Conservation (phyloP, 1,284 basidiomycete genomes). For the Melampsora larici-populina region DNA sequence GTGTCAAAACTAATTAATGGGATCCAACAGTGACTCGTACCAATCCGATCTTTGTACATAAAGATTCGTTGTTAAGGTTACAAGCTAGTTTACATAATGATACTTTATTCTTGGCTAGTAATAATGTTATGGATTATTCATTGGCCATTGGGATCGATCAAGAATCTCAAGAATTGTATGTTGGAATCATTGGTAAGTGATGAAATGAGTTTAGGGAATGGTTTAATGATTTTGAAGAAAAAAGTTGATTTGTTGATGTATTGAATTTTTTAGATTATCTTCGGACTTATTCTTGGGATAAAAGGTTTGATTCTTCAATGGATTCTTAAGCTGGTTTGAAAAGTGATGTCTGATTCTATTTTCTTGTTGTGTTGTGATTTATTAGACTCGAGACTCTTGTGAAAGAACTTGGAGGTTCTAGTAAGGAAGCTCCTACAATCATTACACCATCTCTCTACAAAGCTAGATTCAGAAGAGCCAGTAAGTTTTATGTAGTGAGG, state of each 20-base stretch:
- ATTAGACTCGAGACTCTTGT: constrained; percentile 43
- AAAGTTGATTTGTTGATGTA: too few species aligned
- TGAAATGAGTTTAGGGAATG: neutral
- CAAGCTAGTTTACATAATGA: constrained; percentile 89
- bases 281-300: constrained; percentile 43
- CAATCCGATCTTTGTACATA: constrained; percentile 86
- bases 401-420: constrained; percentile 42
- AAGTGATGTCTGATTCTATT: neutral
- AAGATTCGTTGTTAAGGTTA: constrained; percentile 89
- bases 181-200: constrained; percentile 42
- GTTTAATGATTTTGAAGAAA: neutral
- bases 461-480: constrained; percentile 41
- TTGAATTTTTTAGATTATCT: constrained; percentile 29
- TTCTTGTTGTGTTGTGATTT: neutral
- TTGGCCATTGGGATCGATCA: constrained; percentile 85
- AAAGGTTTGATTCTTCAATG: constrained; percentile 23
- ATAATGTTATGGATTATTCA: constrained; percentile 99
- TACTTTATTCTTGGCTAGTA: constrained; percentile 75
- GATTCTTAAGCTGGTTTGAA: neutral
- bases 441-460: constrained; percentile 44
- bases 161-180: constrained; percentile 41
- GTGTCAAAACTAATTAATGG: neutral
- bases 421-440: constrained; percentile 42
- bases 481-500: constrained; percentile 14
- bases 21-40: constrained; percentile 46